Conservation (phyloP, 1,139 yeast species). For the Sugiyamaella japonica region DNA sequence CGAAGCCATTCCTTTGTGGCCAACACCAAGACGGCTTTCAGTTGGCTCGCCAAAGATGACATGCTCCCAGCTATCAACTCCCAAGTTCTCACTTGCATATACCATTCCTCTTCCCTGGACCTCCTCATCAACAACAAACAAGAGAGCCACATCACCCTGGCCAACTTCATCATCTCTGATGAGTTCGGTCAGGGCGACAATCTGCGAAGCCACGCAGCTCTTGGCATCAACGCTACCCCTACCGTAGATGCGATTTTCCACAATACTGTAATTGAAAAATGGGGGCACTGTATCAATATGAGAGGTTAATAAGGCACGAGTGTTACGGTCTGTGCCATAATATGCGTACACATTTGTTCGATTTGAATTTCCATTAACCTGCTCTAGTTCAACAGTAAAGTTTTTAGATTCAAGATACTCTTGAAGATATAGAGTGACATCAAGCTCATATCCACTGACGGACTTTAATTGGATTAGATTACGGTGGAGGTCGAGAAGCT, state of each 20-base stretch:
- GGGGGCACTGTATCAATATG: constrained; percentile 79
- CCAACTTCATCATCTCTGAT: constrained; percentile 42
- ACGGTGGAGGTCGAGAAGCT: constrained; percentile 38
- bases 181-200: constrained; percentile 53
- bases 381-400: constrained; percentile 52
- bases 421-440: constrained; percentile 41
- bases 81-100: constrained; percentile 44
- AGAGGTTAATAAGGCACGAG: constrained; percentile 57
- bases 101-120: constrained; percentile 63
- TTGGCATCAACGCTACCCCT: constrained; percentile 71
- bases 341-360: constrained; percentile 63
- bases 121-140: constrained; percentile 73
- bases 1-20: constrained; percentile 61
- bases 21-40: constrained; percentile 64
- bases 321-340: constrained; percentile 47
- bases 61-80: constrained; percentile 53
- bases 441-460: constrained; percentile 36
- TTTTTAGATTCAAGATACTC: constrained; percentile 47
- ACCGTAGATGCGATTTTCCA: constrained; percentile 57
- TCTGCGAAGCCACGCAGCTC: constrained; percentile 64
- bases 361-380: constrained; percentile 39
- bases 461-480: constrained; percentile 45
- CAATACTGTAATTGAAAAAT: constrained; percentile 51
- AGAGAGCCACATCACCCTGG: constrained; percentile 58
- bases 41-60: constrained; percentile 79